Percentiles rank a stretch among this genome's conserved stretches.
Evolutionary conservation across 768 basidiomycete species (phyloP).

Genomic region (Lactarius trivialis): DNA sequence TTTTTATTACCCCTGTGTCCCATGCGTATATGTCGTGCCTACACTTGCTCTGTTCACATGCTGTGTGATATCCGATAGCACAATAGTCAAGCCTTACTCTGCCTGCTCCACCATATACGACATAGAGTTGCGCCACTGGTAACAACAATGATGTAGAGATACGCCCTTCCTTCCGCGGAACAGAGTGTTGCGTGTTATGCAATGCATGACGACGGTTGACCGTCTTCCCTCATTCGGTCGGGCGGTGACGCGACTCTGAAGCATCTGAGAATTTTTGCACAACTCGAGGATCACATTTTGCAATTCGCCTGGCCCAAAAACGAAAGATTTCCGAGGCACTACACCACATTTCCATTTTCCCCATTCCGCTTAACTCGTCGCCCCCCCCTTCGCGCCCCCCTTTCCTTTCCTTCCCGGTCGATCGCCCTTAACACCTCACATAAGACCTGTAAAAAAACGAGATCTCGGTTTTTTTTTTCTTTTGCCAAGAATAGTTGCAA

Average conservation of each 20-base stretch:
- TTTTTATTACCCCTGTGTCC: conserved; percentile 11
- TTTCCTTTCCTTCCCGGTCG: neutral
- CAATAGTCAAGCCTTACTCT: too few species aligned
- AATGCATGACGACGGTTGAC: neutral
- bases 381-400: neutral
- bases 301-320: neutral
- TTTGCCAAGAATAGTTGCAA: neutral
- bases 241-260: neutral
- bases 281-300: neutral
- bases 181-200: neutral
- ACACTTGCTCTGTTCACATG: conserved; percentile 4
- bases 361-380: neutral
- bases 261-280: neutral
- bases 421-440: neutral
- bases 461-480: neutral
- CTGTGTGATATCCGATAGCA: conserved; percentile 13
- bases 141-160: too few species aligned
- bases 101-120: neutral
- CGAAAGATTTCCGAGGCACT: neutral
- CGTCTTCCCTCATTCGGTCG: neutral
- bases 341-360: neutral
- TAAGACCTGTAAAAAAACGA: too few species aligned
- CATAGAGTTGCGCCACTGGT: too few species aligned
- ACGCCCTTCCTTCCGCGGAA: neutral
- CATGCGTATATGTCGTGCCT: conserved; percentile 12